phyloP scores from a whole-genome alignment of 2,329 filamentous ascomycete genomes.

The Fusarium euwallaceae region DNA sequence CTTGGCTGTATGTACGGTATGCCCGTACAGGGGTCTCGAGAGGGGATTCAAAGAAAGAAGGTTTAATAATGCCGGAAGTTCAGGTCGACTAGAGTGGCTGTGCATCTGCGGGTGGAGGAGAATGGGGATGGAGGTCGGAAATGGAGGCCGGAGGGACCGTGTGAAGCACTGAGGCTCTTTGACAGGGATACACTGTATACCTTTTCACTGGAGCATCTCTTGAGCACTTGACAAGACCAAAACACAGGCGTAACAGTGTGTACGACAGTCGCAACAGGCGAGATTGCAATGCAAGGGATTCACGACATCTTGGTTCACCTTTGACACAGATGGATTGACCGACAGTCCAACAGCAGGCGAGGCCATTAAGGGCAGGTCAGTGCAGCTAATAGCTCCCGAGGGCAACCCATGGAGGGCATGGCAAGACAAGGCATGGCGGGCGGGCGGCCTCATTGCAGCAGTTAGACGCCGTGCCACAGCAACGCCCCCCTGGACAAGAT shows the following conservation, averaged over 20 bases:
- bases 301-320: constrained; percentile 2
- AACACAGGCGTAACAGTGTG: constrained; percentile 1
- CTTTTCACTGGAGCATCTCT: neutral
- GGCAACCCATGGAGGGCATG: neutral
- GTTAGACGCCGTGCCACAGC: constrained; percentile 11
- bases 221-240: neutral
- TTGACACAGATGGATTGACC: constrained; percentile 3
- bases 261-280: constrained; percentile 12
- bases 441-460: constrained; percentile 15
- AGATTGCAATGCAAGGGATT: constrained; percentile 20
- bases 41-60: constrained; percentile 3
- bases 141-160: neutral
- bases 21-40: neutral
- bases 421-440: neutral
- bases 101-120: constrained; percentile 34
- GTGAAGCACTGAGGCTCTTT: neutral
- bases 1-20: neutral
- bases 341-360: neutral
- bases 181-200: constrained; percentile 1
- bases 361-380: neutral
- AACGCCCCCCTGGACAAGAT: neutral
- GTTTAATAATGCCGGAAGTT: constrained; percentile 17
- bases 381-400: constrained; percentile 1
- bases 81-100: constrained; percentile 40
- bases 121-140: constrained; percentile 7